Conservation (phyloP, 23 red algal genomes). For the Gracilariopsis chorda region DNA sequence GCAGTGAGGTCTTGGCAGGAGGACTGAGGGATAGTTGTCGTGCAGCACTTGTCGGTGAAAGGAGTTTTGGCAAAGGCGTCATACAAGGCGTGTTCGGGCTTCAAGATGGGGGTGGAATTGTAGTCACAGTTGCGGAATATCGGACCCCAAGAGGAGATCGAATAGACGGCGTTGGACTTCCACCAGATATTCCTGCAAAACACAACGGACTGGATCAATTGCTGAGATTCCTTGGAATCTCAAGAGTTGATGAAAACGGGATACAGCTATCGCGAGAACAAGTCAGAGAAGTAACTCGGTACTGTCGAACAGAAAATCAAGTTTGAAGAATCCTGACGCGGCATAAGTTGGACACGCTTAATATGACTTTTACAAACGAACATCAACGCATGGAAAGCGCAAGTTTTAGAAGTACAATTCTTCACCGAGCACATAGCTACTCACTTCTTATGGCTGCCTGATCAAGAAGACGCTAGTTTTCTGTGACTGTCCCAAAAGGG, state of each 20-base stretch:
- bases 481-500: too few relatives aligned
- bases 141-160: slow-evolving; percentile 62
- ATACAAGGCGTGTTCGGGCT: slow-evolving; percentile 90
- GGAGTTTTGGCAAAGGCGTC: slow-evolving; percentile 90
- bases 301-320: slow-evolving; percentile 6
- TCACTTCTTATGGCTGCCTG: too few relatives aligned
- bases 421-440: too few relatives aligned
- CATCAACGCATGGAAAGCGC: too few relatives aligned
- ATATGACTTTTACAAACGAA: too few relatives aligned
- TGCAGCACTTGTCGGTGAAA: slow-evolving; percentile 65
- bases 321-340: too few relatives aligned
- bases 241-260: slow-evolving; percentile 14
- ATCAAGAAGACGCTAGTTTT: too few relatives aligned
- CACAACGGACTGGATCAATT: slow-evolving; percentile 1
- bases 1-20: slow-evolving; percentile 86
- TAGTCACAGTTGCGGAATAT: slow-evolving; percentile 79
- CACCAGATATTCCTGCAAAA: slow-evolving; percentile 23
- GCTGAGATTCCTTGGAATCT: slow-evolving; percentile 17
- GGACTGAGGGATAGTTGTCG: slow-evolving; percentile 87
- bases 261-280: slow-evolving; percentile 1
- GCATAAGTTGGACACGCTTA: too few relatives aligned
- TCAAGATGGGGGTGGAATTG: slow-evolving; percentile 70
- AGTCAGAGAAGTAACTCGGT: slow-evolving; percentile 17
- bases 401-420: too few relatives aligned
- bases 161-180: slow-evolving; percentile 54